A percentile compares a stretch with the other conserved stretches of the same genome.
phyloP scores from a whole-genome alignment of 805 yeast species.

The Spathaspora gorwiae region DNA sequence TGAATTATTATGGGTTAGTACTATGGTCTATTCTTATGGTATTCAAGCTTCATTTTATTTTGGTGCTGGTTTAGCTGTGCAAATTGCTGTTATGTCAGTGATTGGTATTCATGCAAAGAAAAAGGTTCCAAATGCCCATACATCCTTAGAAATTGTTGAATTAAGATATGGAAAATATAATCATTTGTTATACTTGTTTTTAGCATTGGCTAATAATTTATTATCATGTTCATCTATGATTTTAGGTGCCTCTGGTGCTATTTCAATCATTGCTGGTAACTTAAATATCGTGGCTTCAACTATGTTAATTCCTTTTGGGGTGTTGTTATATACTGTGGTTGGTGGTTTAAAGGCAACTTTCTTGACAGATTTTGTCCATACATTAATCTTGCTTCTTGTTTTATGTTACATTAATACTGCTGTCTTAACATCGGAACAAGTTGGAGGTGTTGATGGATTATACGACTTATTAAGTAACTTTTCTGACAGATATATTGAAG shows the following conservation, averaged over 20 bases:
- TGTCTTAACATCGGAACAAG: conserved; percentile 18
- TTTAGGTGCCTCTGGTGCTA: conserved; percentile 24
- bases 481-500: conserved; percentile 20
- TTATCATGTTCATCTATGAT: conserved; percentile 24
- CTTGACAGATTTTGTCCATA: conserved; percentile 40
- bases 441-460: conserved; percentile 25
- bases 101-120: conserved; percentile 24
- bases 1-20: conserved; percentile 20
- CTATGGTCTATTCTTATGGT: conserved; percentile 24
- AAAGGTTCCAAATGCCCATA: conserved; percentile 24
- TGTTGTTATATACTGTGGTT: conserved; percentile 42
- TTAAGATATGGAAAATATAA: conserved; percentile 22
- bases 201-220: conserved; percentile 20
- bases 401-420: conserved; percentile 24
- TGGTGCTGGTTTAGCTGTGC: conserved; percentile 23
- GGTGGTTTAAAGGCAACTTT: conserved; percentile 53
- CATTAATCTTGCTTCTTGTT: conserved; percentile 20
- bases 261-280: conserved; percentile 24
- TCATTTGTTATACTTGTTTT: conserved; percentile 21
- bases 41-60: conserved; percentile 20
- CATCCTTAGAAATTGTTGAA: conserved; percentile 25
- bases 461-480: conserved; percentile 17
- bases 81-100: conserved; percentile 20
- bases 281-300: conserved; percentile 23
- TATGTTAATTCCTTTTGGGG: conserved; percentile 31